These are phyloP conservation scores for Rhizopus microsporus DNA, from an alignment of 371 early-diverging fungal genomes.

Conservation along the genomic window DNA sequence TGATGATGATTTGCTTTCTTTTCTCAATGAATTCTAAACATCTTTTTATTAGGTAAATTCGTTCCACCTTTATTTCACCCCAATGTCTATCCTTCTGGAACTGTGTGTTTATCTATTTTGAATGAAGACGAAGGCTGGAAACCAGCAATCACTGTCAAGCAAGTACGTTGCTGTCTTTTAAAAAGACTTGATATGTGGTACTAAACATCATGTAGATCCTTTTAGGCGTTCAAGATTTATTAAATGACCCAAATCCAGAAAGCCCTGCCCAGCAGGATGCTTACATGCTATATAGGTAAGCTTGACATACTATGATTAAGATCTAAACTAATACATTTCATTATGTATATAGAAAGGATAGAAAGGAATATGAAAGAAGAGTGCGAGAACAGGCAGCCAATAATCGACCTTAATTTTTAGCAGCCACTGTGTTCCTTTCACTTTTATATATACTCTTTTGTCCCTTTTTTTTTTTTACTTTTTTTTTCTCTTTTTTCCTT, in stretches of 20 bases:
- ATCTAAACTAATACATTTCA: background rate
- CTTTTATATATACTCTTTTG: too few species aligned
- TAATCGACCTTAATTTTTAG: constrained; percentile 29
- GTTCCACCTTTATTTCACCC: constrained; percentile 96
- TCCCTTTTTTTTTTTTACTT: too few species aligned
- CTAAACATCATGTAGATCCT: constrained; percentile 59
- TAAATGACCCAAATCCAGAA: constrained; percentile 95
- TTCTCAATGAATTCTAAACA: constrained; percentile 1
- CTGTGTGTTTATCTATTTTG: constrained; percentile 98
- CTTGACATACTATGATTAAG: background rate
- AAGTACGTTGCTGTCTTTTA: constrained; percentile 59
- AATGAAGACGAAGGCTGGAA: constrained; percentile 98
- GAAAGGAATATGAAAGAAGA: constrained; percentile 70
- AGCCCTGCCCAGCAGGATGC: constrained; percentile 98
- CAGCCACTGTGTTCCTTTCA: too few species aligned
- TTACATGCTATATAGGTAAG: constrained; percentile 81
- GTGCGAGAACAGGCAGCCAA: constrained; percentile 75
- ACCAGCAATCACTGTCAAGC: constrained; percentile 97
- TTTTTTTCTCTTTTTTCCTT: too few species aligned
- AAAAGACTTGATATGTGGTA: background rate
- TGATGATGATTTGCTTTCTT: constrained; percentile 16
- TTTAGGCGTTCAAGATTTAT: constrained; percentile 90
- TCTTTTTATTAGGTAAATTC: constrained; percentile 68
- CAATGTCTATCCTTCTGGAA: constrained; percentile 98
- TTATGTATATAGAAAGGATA: constrained; percentile 53